A percentile compares a stretch with the other conserved stretches of the same genome.
Conservation (phyloP, 2,329 filamentous ascomycete species). For the Penicillium nordicum region DNA sequence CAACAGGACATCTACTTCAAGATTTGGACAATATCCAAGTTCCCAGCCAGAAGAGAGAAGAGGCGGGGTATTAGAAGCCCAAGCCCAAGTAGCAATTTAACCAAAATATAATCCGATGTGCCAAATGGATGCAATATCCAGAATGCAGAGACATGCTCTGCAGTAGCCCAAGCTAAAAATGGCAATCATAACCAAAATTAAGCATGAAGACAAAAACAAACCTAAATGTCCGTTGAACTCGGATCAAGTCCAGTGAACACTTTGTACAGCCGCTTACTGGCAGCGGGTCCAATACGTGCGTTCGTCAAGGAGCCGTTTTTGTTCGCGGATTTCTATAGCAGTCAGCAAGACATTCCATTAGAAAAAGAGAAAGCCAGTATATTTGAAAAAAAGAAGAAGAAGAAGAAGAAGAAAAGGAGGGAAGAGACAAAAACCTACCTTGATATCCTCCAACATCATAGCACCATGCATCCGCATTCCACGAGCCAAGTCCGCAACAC, state of each 20-base stretch:
- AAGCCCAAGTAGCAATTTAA: neutral
- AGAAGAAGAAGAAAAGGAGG: too few relatives aligned
- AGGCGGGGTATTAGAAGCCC: neutral
- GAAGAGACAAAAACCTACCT: constrained; percentile 27
- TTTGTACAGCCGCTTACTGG: constrained; percentile 48
- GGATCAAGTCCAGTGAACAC: constrained; percentile 49
- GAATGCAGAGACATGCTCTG: neutral
- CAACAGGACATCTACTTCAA: neutral
- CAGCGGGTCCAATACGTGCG: constrained; percentile 46
- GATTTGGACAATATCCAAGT: neutral
- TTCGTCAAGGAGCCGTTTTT: constrained; percentile 46
- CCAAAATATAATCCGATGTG: neutral
- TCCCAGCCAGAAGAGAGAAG: neutral
- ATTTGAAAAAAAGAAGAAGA: too few relatives aligned
- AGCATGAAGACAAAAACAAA: neutral
- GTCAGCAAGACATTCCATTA: neutral
- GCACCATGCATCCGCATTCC: constrained; percentile 60
- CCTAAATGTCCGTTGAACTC: constrained; percentile 42
- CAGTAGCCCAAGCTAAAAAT: neutral
- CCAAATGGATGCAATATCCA: neutral
- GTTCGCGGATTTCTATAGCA: constrained; percentile 46
- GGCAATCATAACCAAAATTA: neutral
- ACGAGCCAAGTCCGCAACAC: constrained; percentile 55
- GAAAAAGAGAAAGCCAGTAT: neutral
- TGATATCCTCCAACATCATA: constrained; percentile 59